A percentile compares a stretch with the other conserved stretches of the same genome.
These are phyloP conservation scores for Trichoderma virens DNA, from an alignment of 495 filamentous ascomycete species.

Conservation along the genomic window DNA sequence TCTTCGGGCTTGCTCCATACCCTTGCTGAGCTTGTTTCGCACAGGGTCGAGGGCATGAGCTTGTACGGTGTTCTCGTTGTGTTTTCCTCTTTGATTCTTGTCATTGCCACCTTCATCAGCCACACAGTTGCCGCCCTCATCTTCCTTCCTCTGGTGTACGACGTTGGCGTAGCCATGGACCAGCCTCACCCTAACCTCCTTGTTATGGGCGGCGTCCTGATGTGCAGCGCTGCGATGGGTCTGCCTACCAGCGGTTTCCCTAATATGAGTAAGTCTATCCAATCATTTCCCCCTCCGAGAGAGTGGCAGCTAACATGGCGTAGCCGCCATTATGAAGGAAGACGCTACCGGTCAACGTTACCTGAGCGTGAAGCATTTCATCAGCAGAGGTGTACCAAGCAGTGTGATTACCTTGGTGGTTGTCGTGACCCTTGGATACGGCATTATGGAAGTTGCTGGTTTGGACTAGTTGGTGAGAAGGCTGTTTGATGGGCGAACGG, in stretches of 20 bases:
- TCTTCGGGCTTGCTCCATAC: slow-evolving; percentile 89
- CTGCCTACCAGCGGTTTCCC: slow-evolving; percentile 94
- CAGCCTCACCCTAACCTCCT: slow-evolving; percentile 89
- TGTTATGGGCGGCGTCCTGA: slow-evolving; percentile 70
- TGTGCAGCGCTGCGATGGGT: slow-evolving; percentile 72
- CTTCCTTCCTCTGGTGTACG: slow-evolving; percentile 79
- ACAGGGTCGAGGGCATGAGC: slow-evolving; percentile 64
- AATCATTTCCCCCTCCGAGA: slow-evolving; percentile 11
- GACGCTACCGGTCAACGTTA: slow-evolving; percentile 87
- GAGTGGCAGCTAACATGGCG: slow-evolving; percentile 21
- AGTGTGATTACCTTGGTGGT: slow-evolving; percentile 74
- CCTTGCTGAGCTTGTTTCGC: slow-evolving; percentile 68
- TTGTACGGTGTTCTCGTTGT: slow-evolving; percentile 83
- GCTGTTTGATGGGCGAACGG: neutral
- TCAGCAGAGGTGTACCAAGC: slow-evolving; percentile 78
- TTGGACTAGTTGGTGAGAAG: slow-evolving; percentile 27
- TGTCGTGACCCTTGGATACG: slow-evolving; percentile 82
- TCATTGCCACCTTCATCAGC: slow-evolving; percentile 95
- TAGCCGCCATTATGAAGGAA: slow-evolving; percentile 99
- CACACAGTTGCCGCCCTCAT: slow-evolving; percentile 97
- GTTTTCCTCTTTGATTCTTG: slow-evolving; percentile 76
- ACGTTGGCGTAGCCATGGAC: slow-evolving; percentile 75
- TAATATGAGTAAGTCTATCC: slow-evolving; percentile 83
- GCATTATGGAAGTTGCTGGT: slow-evolving; percentile 71
- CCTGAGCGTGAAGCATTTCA: slow-evolving; percentile 86